Evolutionary conservation across 2,329 filamentous ascomycete genomes (phyloP).

Genomic region (Harringtonia lauricola): DNA sequence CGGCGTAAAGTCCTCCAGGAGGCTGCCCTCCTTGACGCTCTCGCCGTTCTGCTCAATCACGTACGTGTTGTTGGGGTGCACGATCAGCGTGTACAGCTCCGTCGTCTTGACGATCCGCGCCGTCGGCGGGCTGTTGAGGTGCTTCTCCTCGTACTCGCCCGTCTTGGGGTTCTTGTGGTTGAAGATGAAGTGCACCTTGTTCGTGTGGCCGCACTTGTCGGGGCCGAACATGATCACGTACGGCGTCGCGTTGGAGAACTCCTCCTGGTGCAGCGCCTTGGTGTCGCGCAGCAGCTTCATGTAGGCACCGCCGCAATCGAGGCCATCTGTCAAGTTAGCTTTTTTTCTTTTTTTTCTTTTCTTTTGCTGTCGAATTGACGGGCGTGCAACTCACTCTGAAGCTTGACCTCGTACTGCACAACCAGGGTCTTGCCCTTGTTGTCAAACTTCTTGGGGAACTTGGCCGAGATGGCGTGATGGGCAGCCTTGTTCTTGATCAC

Average conservation of each 20-base stretch:
- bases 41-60: constrained; percentile 87
- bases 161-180: constrained; percentile 99
- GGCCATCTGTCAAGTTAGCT: constrained; percentile 51
- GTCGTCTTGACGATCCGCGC: constrained; percentile 86
- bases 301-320: constrained; percentile 97
- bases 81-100: constrained; percentile 91
- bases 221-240: constrained; percentile 99
- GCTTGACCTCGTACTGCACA: constrained; percentile 98
- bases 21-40: constrained; percentile 75
- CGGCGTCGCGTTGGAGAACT: constrained; percentile 94
- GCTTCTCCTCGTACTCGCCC: constrained; percentile 99
- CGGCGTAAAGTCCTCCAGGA: constrained; percentile 87
- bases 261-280: constrained; percentile 90
- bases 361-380: not conserved
- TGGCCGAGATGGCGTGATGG: constrained; percentile 98
- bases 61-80: constrained; percentile 93
- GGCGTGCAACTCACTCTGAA: constrained; percentile 63
- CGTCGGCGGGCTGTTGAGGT: constrained; percentile 71
- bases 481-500: constrained; percentile 97
- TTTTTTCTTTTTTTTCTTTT: not conserved
- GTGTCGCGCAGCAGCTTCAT: constrained; percentile 98
- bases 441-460: constrained; percentile 92
- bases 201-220: constrained; percentile 97
- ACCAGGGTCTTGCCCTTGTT: constrained; percentile 96
- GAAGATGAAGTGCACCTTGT: constrained; percentile 99